Evolutionary conservation across 768 basidiomycete species (phyloP), one percentile per base, ranked within the genome.

Genomic region (Boletus coccyginus): DNA sequence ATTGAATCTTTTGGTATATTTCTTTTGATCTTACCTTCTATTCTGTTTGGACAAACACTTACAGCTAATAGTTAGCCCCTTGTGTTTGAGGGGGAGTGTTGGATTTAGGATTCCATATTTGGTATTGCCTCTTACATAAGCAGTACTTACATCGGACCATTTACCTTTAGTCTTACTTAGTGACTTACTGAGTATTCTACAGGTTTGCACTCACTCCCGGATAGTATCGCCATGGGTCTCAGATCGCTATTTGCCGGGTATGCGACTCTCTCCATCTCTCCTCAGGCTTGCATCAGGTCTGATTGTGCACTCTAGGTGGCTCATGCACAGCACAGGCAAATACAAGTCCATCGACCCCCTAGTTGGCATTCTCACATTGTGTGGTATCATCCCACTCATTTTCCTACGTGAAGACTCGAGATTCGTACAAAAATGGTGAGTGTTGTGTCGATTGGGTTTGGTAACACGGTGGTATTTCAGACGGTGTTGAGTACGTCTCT

Each of bases 221-320:
- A 79, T 55, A 78, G 78, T 24, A 36, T 81, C 6, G 73, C 78
- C 3, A 80, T 83, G 69, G 79, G 80, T 5, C 57, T 66, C 3
- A 83, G 83, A 1, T 79, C 80, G 0, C 65, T 83, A 32, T 82
- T 84, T 43, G 74, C 83, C 3, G 83, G 82, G 76, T 68, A 46
- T 17, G 62, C 12, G 5, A 27, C 27, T 8, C 4, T 36, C n/a
- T 35, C 7, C 8, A 14, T 31, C 6, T 38, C 6, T 5, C 19
- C 36, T 21, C 21, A 21, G 21, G 21, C 21, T 10, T 41, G 11
- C 31, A 48, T 3, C 9, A 10, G 10, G 2, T 1, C 19, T 33
- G 24, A 14, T 32, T 3, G n/a, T 2, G 8, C 16, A 36, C 19
- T 19, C 14, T 48, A 72, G 71, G 16, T 82, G 78, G 76, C 58